Evolutionary conservation across 345 rosid species (phyloP).

Genomic region (Hibiscus trionum): DNA sequence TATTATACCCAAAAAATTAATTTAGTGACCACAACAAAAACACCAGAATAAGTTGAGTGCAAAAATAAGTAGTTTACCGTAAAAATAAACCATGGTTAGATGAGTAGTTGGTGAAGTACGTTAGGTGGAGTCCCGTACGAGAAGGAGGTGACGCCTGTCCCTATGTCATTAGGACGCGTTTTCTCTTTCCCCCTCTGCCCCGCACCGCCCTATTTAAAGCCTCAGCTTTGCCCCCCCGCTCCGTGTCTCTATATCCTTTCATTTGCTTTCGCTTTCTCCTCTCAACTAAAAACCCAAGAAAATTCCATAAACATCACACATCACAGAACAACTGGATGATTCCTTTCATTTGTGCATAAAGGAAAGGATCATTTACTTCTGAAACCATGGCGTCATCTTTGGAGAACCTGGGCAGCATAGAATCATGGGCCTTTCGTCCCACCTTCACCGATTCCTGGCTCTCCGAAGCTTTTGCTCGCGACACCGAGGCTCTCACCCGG

Average conservation of each 20-base stretch:
- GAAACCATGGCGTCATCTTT: background rate
- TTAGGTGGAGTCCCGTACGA: slow-evolving; percentile 27
- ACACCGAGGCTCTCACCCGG: background rate
- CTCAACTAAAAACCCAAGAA: background rate
- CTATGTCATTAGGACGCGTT: slow-evolving; percentile 31
- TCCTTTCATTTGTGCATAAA: background rate
- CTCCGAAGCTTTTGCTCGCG: background rate
- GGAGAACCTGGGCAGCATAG: background rate
- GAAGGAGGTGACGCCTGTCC: slow-evolving; percentile 20
- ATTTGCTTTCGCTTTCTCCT: background rate
- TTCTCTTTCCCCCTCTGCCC: slow-evolving; percentile 9
- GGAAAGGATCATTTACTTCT: no score
- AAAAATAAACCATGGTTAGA: slow-evolving; percentile 9
- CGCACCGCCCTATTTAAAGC: slow-evolving; percentile 26
- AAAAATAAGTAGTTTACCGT: no score
- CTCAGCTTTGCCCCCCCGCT: background rate
- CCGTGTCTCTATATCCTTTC: background rate
- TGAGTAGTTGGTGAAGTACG: background rate
- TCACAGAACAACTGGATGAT: background rate
- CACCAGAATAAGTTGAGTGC: no score
- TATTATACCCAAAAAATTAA: no score
- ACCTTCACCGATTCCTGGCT: background rate
- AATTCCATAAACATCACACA: background rate
- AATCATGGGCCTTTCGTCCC: background rate
- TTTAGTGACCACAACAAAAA: no score